Evolutionary conservation across 768 basidiomycete genomes (phyloP).

Genomic region (Suillus plorans): DNA sequence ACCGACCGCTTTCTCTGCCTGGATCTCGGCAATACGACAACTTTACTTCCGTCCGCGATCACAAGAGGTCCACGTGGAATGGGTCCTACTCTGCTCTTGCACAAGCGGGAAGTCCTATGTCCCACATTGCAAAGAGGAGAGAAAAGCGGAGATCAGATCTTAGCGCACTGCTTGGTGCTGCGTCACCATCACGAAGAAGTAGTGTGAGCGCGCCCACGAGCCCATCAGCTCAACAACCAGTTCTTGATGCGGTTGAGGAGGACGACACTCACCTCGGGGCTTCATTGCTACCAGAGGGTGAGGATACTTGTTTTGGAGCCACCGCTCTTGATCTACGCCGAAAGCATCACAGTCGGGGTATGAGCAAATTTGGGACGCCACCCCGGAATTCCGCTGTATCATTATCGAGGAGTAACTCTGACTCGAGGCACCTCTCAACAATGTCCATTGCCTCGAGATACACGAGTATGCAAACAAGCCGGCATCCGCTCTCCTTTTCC

Average conservation of each 20-base stretch:
- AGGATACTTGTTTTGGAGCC: conserved; percentile 51
- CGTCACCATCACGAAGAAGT: conserved; percentile 24
- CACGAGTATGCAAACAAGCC: conserved; percentile 55
- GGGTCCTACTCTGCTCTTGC: conserved; percentile 60
- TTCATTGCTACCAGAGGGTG: conserved; percentile 21
- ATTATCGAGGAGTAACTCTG: conserved; percentile 11
- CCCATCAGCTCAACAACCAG: conserved; percentile 20
- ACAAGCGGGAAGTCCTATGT: conserved; percentile 42
- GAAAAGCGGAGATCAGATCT: conserved; percentile 60
- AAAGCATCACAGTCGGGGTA: conserved; percentile 46
- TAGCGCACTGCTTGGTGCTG: conserved; percentile 40
- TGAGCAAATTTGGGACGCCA: conserved; percentile 48
- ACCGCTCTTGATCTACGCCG: conserved; percentile 64
- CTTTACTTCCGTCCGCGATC: conserved; percentile 23
- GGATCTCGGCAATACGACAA: conserved; percentile 22
- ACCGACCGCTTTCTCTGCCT: conserved; percentile 48
- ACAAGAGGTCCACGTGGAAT: conserved; percentile 76
- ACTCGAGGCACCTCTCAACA: conserved; percentile 27
- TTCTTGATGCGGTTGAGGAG: conserved; percentile 43
- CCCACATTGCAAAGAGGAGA: conserved; percentile 42
- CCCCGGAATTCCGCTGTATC: conserved; percentile 17
- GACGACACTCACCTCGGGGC: conserved; percentile 26
- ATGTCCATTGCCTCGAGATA: conserved; percentile 56
- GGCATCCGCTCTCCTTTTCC: conserved; percentile 68
- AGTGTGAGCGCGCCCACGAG: conserved; percentile 43